Evolutionary conservation across 2,329 filamentous ascomycete species (phyloP), one percentile per base, ranked within the genome.

Genomic region (Colletotrichum lentis): DNA sequence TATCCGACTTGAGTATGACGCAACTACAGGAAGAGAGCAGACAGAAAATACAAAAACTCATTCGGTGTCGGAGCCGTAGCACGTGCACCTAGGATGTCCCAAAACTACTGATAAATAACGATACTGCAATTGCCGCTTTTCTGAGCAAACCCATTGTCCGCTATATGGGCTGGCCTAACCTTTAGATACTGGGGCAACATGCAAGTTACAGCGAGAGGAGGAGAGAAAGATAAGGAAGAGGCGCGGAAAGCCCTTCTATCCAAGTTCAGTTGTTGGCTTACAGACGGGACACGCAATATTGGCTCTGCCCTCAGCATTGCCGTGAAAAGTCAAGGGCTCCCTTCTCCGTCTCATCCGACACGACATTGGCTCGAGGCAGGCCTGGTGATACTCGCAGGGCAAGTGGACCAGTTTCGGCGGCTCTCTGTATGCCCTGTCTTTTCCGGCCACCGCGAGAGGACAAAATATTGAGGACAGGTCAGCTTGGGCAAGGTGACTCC

Each of bases 171-270:
- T 54, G 44, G 14, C 16, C 54, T 22, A 35, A 46, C 54, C 39
- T 62, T 60, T 68, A 62, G 65, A 49, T 50, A 43, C 35, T 52
- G 61, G 47, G 60, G 54, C 64, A 37, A 50, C 44, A 41, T 50
- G 64, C 58, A 66, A 52, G 14, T 49, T n/a, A 62, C 37, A 49
- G 14, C n/a, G 46, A 57, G 50, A 59, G 16, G 31, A 35, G 31
- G 31, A 43, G 20, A 54, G n/a, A 61, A 27, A 65, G 50, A 43
- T n/a, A 7, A 12, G 18, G 35, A 31, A 55, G 44, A 31, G 35
- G 18, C 59, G 37, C 7, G 37, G 10, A 35, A 39, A 37, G 7
- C 27, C 27, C 31, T n/a, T 11, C 18, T 35, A 35, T 35, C 14
- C 7, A 10, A 14, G 44, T 46, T 20, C n/a, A 4, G 7, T 22